A percentile compares a stretch with the other conserved stretches of the same genome.
Conservation (phyloP, 352 stramenopile genomes). For the Phytophthora pseudosyringae region DNA sequence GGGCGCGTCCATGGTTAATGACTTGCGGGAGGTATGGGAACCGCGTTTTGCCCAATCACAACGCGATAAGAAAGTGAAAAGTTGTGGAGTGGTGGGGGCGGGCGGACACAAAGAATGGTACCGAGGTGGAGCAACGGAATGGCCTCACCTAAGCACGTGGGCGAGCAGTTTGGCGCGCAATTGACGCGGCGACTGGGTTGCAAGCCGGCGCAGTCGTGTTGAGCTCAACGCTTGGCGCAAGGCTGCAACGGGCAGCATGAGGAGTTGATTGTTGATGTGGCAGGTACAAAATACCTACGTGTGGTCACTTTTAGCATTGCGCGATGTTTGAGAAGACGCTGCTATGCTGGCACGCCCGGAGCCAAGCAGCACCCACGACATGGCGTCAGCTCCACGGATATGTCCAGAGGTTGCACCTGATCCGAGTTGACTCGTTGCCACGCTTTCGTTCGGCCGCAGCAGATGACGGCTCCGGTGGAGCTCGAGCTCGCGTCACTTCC, state of each 20-base stretch:
- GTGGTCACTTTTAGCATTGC: too few species aligned
- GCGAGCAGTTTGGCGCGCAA: slow-evolving; percentile 1
- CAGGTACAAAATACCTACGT: not conserved
- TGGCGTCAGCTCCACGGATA: not conserved
- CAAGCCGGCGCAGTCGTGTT: not conserved
- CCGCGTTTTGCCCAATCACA: not conserved
- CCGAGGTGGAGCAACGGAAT: slow-evolving; percentile 2
- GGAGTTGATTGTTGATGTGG: slow-evolving; percentile 2
- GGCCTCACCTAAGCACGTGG: slow-evolving; percentile 16
- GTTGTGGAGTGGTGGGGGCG: not conserved
- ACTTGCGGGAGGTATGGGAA: not conserved
- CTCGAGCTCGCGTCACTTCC: not conserved
- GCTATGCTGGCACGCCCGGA: not conserved
- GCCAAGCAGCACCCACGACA: not conserved
- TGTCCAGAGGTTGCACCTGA: not conserved
- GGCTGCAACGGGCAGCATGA: too few species aligned
- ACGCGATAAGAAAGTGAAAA: not conserved
- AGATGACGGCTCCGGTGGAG: slow-evolving; percentile 13
- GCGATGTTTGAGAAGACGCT: not conserved
- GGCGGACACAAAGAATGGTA: not conserved
- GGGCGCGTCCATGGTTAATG: slow-evolving; percentile 64
- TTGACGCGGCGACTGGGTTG: too few species aligned
- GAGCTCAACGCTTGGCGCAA: not conserved
- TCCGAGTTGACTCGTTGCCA: slow-evolving; percentile 5
- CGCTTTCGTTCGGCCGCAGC: slow-evolving; percentile 15